Conservation (phyloP, 495 filamentous ascomycete species). For the Penicillium bovifimosum region DNA sequence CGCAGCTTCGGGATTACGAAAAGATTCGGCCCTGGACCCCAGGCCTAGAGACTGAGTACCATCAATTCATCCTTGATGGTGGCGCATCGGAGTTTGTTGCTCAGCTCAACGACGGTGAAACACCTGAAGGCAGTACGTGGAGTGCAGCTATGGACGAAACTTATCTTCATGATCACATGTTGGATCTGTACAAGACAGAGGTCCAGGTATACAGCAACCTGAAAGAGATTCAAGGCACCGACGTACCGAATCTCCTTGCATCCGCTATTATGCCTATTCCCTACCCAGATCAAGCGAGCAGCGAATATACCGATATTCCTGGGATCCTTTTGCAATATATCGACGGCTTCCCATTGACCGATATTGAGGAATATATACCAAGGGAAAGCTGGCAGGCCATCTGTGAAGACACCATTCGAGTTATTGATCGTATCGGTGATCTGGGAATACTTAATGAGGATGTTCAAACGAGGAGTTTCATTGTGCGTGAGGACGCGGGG, state of each 20-base stretch:
- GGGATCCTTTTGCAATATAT: slow-evolving; percentile 23
- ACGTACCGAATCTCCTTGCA: slow-evolving; percentile 12
- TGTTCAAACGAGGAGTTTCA: slow-evolving; percentile 24
- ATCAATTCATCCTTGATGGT: slow-evolving; percentile 16
- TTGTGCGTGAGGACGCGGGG: slow-evolving; percentile 12
- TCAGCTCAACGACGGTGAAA: too few species aligned
- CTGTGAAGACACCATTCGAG: slow-evolving; percentile 22
- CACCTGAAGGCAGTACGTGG: slow-evolving; percentile 13
- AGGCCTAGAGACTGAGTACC: slow-evolving; percentile 16
- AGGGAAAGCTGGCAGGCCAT: slow-evolving; percentile 19
- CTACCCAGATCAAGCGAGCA: background rate
- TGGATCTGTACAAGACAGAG: slow-evolving; percentile 13
- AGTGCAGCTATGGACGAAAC: slow-evolving; percentile 16
- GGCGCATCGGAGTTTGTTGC: slow-evolving; percentile 10
- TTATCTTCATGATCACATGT: slow-evolving; percentile 11
- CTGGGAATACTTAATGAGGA: slow-evolving; percentile 25
- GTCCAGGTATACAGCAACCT: slow-evolving; percentile 14
- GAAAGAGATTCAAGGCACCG: slow-evolving; percentile 15
- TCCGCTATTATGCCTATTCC: slow-evolving; percentile 4
- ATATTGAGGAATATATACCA: slow-evolving; percentile 15
- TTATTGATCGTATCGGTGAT: slow-evolving; percentile 17
- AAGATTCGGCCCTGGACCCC: slow-evolving; percentile 14
- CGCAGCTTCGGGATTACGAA: slow-evolving; percentile 17
- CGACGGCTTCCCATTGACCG: slow-evolving; percentile 20
- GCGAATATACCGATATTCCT: slow-evolving; percentile 11